Base-by-base conservation (phyloP, 805 yeast genomes). In the Priceomyces haplophilus region DNA sequence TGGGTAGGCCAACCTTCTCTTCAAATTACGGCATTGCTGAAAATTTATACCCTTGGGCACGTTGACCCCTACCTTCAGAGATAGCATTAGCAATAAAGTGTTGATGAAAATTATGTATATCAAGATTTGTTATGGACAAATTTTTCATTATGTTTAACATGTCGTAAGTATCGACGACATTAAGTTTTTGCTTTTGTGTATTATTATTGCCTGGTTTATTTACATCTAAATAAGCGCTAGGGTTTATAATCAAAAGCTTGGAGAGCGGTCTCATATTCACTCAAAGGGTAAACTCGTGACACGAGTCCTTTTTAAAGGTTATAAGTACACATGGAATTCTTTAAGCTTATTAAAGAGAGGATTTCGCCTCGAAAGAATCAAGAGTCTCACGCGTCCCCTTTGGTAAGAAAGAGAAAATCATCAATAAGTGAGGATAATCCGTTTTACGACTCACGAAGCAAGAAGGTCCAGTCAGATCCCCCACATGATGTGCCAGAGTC, bases 1-100 rank as follows among this genome's bases (percentile, higher is more conserved):
- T 1, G 73, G 72, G 46, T 64, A 65, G 21, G 69, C 73, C 32
- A 61, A 57, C 41, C 46, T 54, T 42, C 72, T 50, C 46, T 59
- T 59, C 37, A 45, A 45, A 39, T 40, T 44, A 36, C 64, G 59
- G 18, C 54, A 55, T 40, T 54, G 59, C 42, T 49, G 53, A 3
- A 23, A 21, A 20, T 13, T 7, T 6, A 16, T 6, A 15, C 39
- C 11, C 23, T 8, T 34, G 8, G n/a, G 23, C 20, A 46, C 13
- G 29, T 35, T 41, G 21, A 38, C 29, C 7, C 45, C 45, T 20
- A 37, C 40, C 34, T 41, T 38, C 37, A 34, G 37, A 34, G 37
- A 19, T 20, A 45, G 13, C 38, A 34, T 24, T 37, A 17, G 32
- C 32, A 29, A 3, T 15, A 15, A 24, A 23, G 32, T 15, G 17